Percentiles rank a stretch among this genome's conserved stretches.
Evolutionary conservation across 805 yeast species (phyloP).

Genomic region (Pichia cabralensis): DNA sequence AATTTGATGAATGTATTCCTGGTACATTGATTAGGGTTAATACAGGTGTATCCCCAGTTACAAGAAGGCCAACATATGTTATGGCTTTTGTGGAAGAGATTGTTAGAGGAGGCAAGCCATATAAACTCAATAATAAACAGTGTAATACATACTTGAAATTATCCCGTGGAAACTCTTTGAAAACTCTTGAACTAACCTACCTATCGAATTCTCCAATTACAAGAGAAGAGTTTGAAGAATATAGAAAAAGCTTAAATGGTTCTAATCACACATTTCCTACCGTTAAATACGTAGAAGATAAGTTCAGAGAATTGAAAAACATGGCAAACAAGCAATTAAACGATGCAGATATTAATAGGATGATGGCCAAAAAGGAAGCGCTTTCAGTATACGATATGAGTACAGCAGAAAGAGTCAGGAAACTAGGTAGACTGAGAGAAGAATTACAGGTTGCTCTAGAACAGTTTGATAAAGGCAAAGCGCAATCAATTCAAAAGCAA

Average conservation of each 20-base stretch:
- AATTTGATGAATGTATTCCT: conserved; percentile 55
- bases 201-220: conserved; percentile 73
- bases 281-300: conserved; percentile 51
- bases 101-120: conserved; percentile 28
- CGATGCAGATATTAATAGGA: conserved; percentile 63
- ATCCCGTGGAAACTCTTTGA: conserved; percentile 71
- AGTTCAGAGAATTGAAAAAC: conserved; percentile 48
- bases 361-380: conserved; percentile 63
- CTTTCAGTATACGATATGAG: conserved; percentile 42
- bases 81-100: conserved; percentile 73
- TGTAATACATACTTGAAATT: conserved; percentile 53
- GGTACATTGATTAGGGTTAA: conserved; percentile 80
- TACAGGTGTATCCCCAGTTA: conserved; percentile 58
- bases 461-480: conserved; percentile 34
- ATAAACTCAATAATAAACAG: conserved; percentile 32
- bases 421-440: conserved; percentile 61
- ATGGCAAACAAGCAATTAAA: conserved; percentile 62
- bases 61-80: conserved; percentile 61
- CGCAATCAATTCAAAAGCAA: conserved; percentile 37
- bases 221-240: conserved; percentile 63
- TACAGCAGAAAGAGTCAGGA: conserved; percentile 68
- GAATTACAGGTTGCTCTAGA: conserved; percentile 69
- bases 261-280: conserved; percentile 49
- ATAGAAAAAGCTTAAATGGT: conserved; percentile 48
- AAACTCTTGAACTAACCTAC: conserved; percentile 64